Percentiles rank a stretch among this genome's conserved stretches.
phyloP scores from a whole-genome alignment of 2,329 filamentous ascomycete genomes.

The Cordyceps cicadae region DNA sequence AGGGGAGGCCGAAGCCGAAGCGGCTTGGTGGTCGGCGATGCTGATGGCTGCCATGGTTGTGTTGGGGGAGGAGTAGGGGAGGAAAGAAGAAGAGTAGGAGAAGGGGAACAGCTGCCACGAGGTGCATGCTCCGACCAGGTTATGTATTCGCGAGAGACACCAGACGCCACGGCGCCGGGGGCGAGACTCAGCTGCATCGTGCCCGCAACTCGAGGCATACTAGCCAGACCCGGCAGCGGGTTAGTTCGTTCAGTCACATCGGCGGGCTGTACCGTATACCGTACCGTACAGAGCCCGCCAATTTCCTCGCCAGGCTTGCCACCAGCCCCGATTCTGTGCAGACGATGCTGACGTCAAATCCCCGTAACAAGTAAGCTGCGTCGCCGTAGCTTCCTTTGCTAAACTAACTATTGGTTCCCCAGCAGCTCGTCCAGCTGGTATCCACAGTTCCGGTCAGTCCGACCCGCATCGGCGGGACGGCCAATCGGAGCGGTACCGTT shows the following conservation, averaged over 20 bases:
- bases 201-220: background rate
- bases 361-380: too few relatives aligned
- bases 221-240: background rate
- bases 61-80: too few relatives aligned
- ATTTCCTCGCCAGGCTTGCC: too few relatives aligned
- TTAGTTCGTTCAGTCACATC: background rate
- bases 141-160: background rate
- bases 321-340: background rate
- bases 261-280: background rate
- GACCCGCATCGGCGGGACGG: too few relatives aligned
- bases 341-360: too few relatives aligned
- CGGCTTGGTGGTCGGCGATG: background rate
- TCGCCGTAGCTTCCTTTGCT: too few relatives aligned
- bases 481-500: too few relatives aligned
- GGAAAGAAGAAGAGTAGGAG: background rate
- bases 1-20: background rate
- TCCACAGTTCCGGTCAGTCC: too few relatives aligned
- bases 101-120: background rate
- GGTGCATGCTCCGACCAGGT: background rate
- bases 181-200: background rate
- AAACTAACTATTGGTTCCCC: too few relatives aligned
- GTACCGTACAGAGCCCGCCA: too few relatives aligned
- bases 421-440: too few relatives aligned
- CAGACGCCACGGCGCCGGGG: background rate
- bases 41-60: slow-evolving; percentile 1